These are phyloP conservation scores for Penicillium samsonianum DNA, from an alignment of 495 filamentous ascomycete species.

Conservation along the genomic window DNA sequence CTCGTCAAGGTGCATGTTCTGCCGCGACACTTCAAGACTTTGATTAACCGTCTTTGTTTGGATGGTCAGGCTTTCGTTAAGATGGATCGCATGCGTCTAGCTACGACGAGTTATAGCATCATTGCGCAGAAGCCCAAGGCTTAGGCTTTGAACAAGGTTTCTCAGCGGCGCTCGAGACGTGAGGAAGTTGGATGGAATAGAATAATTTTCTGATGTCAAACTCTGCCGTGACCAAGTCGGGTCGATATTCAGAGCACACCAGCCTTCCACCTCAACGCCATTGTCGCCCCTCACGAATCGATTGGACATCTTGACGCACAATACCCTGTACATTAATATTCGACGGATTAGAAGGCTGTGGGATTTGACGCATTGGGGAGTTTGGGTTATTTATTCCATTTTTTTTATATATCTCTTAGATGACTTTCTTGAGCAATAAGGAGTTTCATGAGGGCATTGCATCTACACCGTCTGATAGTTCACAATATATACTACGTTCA, in stretches of 20 bases:
- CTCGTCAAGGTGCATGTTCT: constrained; percentile 54
- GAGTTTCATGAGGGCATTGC: constrained; percentile 7
- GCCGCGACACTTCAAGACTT: constrained; percentile 61
- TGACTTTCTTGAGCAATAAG: neutral
- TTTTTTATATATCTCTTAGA: neutral
- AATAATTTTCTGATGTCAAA: neutral
- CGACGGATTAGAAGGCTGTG: constrained; percentile 14
- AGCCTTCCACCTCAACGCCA: neutral
- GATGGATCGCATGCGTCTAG: constrained; percentile 62
- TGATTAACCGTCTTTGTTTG: constrained; percentile 62
- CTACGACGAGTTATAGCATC: constrained; percentile 62
- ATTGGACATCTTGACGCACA: constrained; percentile 3
- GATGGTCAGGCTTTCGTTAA: constrained; percentile 63
- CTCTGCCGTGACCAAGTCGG: neutral
- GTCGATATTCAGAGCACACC: neutral
- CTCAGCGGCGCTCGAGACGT: neutral
- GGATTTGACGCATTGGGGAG: constrained; percentile 5
- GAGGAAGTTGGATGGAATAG: neutral
- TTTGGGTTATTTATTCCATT: constrained; percentile 1
- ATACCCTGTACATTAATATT: constrained; percentile 27
- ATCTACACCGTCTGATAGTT: constrained; percentile 7
- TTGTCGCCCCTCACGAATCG: neutral
- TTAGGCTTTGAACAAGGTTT: constrained; percentile 8
- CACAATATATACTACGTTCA: neutral
- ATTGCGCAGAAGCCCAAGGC: constrained; percentile 58